phyloP scores from a whole-genome alignment of 176 grass and related monocot genomes.

The Phoenix roebelenii region DNA sequence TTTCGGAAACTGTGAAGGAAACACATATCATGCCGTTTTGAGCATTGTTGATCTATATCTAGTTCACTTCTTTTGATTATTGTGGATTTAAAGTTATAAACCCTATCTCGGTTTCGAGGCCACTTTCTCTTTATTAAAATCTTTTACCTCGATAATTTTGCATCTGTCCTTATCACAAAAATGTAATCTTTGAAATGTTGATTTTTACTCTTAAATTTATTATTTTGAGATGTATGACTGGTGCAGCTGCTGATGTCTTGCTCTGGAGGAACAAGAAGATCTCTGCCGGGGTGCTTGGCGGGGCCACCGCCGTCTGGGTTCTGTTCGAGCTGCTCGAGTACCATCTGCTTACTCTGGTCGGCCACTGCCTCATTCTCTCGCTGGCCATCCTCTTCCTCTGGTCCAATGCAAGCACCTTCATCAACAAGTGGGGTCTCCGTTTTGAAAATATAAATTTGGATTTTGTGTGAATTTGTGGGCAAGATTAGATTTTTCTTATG shows the following conservation, averaged over 20 bases:
- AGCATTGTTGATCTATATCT: not conserved
- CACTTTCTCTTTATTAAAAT: not conserved
- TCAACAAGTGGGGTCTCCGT: constrained; percentile 58
- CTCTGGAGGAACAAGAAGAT: constrained; percentile 93
- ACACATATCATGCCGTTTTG: not conserved
- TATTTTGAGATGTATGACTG: constrained; percentile 1
- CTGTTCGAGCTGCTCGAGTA: constrained; percentile 76
- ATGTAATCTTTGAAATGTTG: not conserved
- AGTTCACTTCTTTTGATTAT: too few relatives aligned
- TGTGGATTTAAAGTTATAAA: not conserved
- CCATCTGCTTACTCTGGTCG: constrained; percentile 69
- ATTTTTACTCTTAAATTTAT: constrained; percentile 3
- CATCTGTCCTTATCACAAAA: not conserved
- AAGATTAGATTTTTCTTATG: not conserved
- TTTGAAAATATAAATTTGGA: not conserved
- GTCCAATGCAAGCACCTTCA: constrained; percentile 72
- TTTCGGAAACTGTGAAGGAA: not conserved
- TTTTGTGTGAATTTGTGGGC: too few relatives aligned
- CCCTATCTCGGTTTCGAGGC: not conserved
- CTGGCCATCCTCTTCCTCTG: constrained; percentile 75
- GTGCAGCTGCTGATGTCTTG: constrained; percentile 88
- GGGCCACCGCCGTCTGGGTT: constrained; percentile 61
- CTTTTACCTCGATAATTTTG: not conserved
- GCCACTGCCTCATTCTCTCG: constrained; percentile 77
- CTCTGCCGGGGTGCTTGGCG: constrained; percentile 76